These are phyloP conservation scores for Butyriboletus pseudospeciosus DNA, from an alignment of 1,284 basidiomycete genomes.

Conservation along the genomic window DNA sequence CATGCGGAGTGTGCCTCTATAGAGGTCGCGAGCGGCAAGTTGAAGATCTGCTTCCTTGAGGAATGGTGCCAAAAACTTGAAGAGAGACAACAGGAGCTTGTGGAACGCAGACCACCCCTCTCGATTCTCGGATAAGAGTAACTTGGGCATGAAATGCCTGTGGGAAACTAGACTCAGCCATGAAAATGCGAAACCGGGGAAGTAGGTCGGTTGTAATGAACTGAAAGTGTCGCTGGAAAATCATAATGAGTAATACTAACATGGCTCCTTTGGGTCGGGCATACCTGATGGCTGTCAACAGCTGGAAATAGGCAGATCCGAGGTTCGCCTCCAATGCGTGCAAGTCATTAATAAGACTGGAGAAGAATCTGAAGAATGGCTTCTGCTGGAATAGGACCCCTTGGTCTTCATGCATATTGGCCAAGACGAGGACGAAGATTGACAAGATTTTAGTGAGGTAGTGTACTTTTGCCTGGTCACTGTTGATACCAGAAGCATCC, in stretches of 20 bases:
- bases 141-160: conserved; percentile 94
- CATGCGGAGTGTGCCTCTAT: conserved; percentile 88
- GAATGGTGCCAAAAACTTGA: conserved; percentile 93
- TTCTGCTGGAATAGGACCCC: conserved; percentile 92
- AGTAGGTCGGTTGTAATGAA: conserved; percentile 93
- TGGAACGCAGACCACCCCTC: conserved; percentile 98
- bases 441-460: conserved; percentile 98
- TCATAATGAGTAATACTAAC: conserved; percentile 13
- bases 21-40: conserved; percentile 82
- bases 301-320: conserved; percentile 83
- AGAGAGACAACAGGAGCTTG: conserved; percentile 85
- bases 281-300: conserved; percentile 85
- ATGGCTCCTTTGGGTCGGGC: conserved; percentile 8
- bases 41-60: conserved; percentile 79
- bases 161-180: conserved; percentile 98
- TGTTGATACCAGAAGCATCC: conserved; percentile 82
- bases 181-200: conserved; percentile 97
- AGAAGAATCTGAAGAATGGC: conserved; percentile 99
- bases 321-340: conserved; percentile 80
- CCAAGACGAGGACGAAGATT: conserved; percentile 93
- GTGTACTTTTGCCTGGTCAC: conserved; percentile 91
- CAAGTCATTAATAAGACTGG: conserved; percentile 90
- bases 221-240: conserved; percentile 83
- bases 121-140: conserved; percentile 78
- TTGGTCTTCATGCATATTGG: conserved; percentile 93